Conservation (phyloP, 2,329 filamentous ascomycete species). For the Trichophyton rubrum region DNA sequence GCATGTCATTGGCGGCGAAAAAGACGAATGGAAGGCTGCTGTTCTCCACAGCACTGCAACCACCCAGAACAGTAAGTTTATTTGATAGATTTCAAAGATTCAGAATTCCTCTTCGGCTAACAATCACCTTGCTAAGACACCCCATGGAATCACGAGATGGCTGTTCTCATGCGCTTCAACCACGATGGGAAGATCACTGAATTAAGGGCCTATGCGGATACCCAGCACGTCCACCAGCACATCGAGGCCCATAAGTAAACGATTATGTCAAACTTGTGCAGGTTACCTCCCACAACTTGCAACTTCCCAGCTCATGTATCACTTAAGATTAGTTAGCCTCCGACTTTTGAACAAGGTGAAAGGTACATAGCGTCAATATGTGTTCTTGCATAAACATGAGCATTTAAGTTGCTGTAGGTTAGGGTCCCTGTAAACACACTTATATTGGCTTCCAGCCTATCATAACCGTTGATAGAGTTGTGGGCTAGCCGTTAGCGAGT, state of each 20-base stretch:
- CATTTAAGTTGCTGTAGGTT: neutral
- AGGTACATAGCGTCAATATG: neutral
- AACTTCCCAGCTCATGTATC: neutral
- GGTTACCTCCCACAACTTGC: neutral
- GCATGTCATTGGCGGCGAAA: constrained; percentile 9
- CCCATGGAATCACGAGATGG: constrained; percentile 10
- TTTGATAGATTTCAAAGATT: neutral
- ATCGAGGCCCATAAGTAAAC: constrained; percentile 9
- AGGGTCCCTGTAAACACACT: neutral
- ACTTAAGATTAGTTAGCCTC: neutral
- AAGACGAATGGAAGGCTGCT: constrained; percentile 8
- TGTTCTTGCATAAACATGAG: neutral
- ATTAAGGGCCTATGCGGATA: constrained; percentile 8
- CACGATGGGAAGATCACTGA: constrained; percentile 9
- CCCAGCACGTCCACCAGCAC: constrained; percentile 8
- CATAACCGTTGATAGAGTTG: neutral
- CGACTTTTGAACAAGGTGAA: neutral
- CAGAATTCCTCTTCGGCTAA: neutral
- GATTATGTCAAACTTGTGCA: neutral
- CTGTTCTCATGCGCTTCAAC: constrained; percentile 8
- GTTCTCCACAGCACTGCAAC: constrained; percentile 10
- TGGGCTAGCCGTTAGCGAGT: neutral
- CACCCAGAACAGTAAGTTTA: constrained; percentile 6
- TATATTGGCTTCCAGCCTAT: neutral
- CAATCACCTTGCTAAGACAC: neutral